Evolutionary conservation across 2,329 filamentous ascomycete genomes (phyloP), one percentile per base, ranked within the genome.

Genomic region (Alternaria triticina): DNA sequence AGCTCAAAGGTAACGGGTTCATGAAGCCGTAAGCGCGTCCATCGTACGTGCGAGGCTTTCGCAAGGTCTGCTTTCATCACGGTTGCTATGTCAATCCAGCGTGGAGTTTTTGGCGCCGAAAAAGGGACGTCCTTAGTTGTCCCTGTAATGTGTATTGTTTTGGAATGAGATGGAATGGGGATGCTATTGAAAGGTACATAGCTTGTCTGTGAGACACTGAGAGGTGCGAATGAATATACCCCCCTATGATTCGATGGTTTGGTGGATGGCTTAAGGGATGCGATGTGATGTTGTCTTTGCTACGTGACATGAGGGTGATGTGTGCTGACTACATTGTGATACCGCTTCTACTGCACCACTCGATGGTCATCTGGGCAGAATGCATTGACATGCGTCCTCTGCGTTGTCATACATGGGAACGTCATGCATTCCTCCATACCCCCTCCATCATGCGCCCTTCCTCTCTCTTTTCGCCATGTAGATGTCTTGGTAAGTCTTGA

Each of bases 1-100:
- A 71, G 25, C 60, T 75, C 65, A 64, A 57, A 15, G 70, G 67
- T 27, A 71, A 78, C 57, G 78, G 78, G 3, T 79, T 78, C 67
- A 79, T 80, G 78, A 54, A 71, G 33, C 78, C 78, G 15, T 80
- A 68, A 25, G 30, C 28, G 49, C 30, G 20, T 40, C 36, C 25
- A 6, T 36, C 33, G 33, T 40, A 40, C n/a, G 15, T 40, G n/a
- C 36, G 36, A 17, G 36, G n/a, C 36, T 40, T 40, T 0, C 1
- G 36, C 0, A 11, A 0, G 36, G 36, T 40, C 36, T 40, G 36
- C 36, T 40, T 28, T 40, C 36, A 40, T 40, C 36, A 40, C 36
- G 36, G 36, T 40, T 40, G 36, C 17, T 40, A 17, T 40, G 15
- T 17, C 36, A 40, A 40, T 40, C 36, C 36, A 17, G 36, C 36